Conservation (phyloP, 1,284 basidiomycete genomes). For the Gastroboletus turbinatus region DNA sequence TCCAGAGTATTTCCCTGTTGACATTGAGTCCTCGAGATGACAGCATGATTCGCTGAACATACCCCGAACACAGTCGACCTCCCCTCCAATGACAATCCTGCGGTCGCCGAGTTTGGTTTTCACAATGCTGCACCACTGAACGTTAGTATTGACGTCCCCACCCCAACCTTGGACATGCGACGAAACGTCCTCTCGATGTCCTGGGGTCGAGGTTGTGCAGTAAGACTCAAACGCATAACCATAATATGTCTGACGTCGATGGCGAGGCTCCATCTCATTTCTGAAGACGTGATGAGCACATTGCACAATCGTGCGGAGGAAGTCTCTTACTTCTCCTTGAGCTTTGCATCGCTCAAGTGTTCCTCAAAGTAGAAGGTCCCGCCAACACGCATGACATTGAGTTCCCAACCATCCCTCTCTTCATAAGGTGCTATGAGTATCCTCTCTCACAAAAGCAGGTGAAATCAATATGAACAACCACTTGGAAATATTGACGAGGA, state of each 20-base stretch:
- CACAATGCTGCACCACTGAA: constrained; percentile 94
- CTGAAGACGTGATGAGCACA: constrained; percentile 38
- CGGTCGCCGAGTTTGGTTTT: constrained; percentile 83
- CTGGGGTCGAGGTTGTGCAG: constrained; percentile 56
- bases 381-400: constrained; percentile 82
- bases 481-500: constrained; percentile 7
- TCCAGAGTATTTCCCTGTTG: constrained; percentile 55
- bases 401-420: constrained; percentile 76
- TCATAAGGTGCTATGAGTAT: constrained; percentile 81
- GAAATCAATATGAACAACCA: constrained; percentile 15
- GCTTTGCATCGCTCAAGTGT: constrained; percentile 55
- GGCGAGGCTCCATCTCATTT: constrained; percentile 58
- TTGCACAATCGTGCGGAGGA: not conserved
- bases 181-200: constrained; percentile 19
- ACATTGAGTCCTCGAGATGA: not conserved
- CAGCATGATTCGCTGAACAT: constrained; percentile 17
- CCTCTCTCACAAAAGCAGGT: constrained; percentile 47
- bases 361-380: constrained; percentile 87
- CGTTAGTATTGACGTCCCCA: constrained; percentile 89
- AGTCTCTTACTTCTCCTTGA: constrained; percentile 61
- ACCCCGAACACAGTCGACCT: constrained; percentile 93
- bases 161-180: constrained; percentile 60
- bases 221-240: constrained; percentile 89
- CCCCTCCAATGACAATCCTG: constrained; percentile 88
- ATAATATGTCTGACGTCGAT: constrained; percentile 65